These are phyloP conservation scores for Gossypium turneri DNA, from an alignment of 345 rosid species.

Conservation along the genomic window DNA sequence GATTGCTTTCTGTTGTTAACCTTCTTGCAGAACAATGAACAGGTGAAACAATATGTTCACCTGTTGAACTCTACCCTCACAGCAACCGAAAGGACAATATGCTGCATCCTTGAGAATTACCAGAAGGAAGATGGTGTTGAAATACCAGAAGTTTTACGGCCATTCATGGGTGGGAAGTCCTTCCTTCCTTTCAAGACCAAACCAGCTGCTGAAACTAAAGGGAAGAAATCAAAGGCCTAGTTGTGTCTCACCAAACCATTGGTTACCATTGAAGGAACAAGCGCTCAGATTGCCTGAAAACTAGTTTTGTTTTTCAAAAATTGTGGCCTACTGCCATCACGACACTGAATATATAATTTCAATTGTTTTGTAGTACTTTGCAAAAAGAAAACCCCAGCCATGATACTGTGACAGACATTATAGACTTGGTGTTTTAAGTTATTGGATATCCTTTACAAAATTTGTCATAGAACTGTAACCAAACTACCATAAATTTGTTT, in stretches of 20 bases:
- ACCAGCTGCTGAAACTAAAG: conserved; percentile 42
- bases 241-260: not conserved
- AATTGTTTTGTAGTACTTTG: not conserved
- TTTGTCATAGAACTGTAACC: not conserved
- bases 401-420: not conserved
- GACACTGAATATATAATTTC: not conserved
- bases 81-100: conserved; percentile 90
- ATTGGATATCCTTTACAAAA: not conserved
- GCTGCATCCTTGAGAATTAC: conserved; percentile 89
- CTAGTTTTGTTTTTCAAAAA: not conserved
- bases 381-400: not conserved
- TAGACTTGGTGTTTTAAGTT: not conserved
- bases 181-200: conserved; percentile 74
- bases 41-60: conserved; percentile 76
- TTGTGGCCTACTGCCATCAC: not conserved
- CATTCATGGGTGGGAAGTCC: conserved; percentile 63
- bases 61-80: conserved; percentile 88
- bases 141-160: conserved; percentile 62
- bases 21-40: conserved; percentile 65
- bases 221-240: conserved; percentile 39
- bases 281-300: not conserved
- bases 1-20: not conserved
- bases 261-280: not conserved
- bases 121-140: conserved; percentile 83
- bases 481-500: not conserved